These are phyloP conservation scores for Pisolithus orientalis DNA, from an alignment of 768 basidiomycete species.

Conservation along the genomic window DNA sequence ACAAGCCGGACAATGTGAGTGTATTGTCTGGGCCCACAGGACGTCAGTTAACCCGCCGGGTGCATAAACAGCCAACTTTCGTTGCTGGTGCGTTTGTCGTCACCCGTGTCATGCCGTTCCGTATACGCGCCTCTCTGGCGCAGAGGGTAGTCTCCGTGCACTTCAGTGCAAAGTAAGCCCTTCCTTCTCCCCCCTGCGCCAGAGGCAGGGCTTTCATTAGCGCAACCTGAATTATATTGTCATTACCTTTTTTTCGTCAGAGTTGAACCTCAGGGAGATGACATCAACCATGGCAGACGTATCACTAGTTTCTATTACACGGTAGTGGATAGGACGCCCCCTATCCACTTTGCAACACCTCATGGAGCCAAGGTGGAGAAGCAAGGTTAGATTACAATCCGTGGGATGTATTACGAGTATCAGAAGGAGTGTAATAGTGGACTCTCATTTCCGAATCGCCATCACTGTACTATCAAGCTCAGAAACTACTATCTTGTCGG, in stretches of 20 bases:
- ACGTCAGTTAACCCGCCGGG: too few relatives aligned
- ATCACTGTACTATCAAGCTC: too few relatives aligned
- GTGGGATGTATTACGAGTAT: not conserved
- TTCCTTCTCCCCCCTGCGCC: not conserved
- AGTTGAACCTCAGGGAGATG: constrained; percentile 5
- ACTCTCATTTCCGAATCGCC: too few relatives aligned
- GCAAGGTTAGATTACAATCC: not conserved
- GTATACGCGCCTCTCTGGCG: constrained; percentile 34
- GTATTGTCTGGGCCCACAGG: too few relatives aligned
- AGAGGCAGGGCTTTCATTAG: constrained; percentile 8
- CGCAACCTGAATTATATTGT: constrained; percentile 15
- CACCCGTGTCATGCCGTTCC: constrained; percentile 34
- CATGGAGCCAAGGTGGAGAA: constrained; percentile 3
- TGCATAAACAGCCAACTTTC: constrained; percentile 23
- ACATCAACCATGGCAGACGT: constrained; percentile 15
- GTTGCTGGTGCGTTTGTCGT: constrained; percentile 36
- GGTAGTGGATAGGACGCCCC: constrained; percentile 22
- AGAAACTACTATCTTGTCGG: too few relatives aligned
- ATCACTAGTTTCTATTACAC: constrained; percentile 34
- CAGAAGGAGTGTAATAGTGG: not conserved
- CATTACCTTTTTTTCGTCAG: too few relatives aligned
- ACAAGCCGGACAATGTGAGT: constrained; percentile 17
- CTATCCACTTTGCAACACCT: constrained; percentile 26
- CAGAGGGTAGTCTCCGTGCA: constrained; percentile 26
- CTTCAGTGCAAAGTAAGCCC: constrained; percentile 36